Conservation (phyloP, 345 rosid genomes). For the Sisymbrium irio region DNA sequence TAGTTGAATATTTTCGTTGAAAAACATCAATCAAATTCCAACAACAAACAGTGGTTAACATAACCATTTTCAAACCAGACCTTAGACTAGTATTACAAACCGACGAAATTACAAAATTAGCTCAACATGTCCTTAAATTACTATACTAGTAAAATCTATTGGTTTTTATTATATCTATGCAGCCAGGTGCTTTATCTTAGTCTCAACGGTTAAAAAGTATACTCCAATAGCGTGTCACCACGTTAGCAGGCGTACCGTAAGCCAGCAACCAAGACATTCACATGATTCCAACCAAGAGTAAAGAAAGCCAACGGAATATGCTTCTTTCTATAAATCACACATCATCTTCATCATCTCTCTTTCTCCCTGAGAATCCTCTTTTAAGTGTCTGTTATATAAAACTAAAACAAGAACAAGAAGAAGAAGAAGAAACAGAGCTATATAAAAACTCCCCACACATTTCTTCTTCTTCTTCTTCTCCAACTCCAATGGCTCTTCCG, state of each 20-base stretch:
- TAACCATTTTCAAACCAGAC: background rate
- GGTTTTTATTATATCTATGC: background rate
- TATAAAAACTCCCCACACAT: background rate
- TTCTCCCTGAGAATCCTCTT: conserved; percentile 19
- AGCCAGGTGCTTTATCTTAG: background rate
- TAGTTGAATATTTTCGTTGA: conserved; percentile 21
- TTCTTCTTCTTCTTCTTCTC: conserved; percentile 26
- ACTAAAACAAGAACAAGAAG: conserved; percentile 7
- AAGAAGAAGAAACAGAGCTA: conserved; percentile 25
- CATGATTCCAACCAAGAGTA: conserved; percentile 9
- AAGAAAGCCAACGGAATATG: conserved; percentile 2
- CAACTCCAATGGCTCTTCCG: conserved; percentile 41
- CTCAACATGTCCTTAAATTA: background rate
- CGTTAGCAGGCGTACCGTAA: conserved; percentile 20
- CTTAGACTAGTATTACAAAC: background rate
- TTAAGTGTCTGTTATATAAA: background rate
- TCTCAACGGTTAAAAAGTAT: conserved; percentile 15
- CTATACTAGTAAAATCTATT: background rate
- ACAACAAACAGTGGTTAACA: background rate
- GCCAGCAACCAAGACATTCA: conserved; percentile 15
- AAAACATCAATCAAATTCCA: conserved; percentile 14
- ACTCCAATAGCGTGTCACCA: background rate
- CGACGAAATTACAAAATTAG: background rate
- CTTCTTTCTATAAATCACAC: conserved; percentile 18
- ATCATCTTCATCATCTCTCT: conserved; percentile 11